phyloP scores from a whole-genome alignment of 2,329 filamentous ascomycete species.

The Trichoderma polysporum region DNA sequence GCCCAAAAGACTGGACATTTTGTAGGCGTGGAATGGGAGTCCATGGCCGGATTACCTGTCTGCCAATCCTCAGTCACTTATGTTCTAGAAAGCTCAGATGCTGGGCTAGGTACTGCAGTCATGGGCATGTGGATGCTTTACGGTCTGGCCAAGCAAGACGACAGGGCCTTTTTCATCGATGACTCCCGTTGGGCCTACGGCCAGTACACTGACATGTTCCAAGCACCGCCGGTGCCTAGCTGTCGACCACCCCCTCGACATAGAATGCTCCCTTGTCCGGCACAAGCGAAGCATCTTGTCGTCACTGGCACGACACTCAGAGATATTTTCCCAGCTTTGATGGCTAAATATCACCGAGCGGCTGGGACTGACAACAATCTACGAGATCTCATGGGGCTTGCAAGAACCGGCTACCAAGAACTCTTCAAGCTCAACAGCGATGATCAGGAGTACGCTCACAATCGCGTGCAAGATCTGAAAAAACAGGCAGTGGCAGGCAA shows the following conservation, averaged over 20 bases:
- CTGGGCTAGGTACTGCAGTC: conserved; percentile 73
- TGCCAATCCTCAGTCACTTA: conserved; percentile 76
- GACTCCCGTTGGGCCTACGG: conserved; percentile 84
- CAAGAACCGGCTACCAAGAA: conserved; percentile 68
- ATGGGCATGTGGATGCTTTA: conserved; percentile 84
- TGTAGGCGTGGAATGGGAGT: conserved; percentile 48
- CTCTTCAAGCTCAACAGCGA: conserved; percentile 67
- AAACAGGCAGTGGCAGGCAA: conserved; percentile 44
- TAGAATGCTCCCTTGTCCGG: conserved; percentile 78
- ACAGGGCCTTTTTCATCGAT: conserved; percentile 78
- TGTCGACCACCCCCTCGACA: conserved; percentile 72
- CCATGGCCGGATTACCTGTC: conserved; percentile 49
- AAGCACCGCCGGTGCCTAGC: conserved; percentile 59
- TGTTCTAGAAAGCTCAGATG: conserved; percentile 69
- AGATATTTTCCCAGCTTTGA: conserved; percentile 61
- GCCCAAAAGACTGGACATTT: conserved; percentile 45
- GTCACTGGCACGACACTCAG: conserved; percentile 67
- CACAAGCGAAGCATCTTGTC: conserved; percentile 70
- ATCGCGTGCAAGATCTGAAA: conserved; percentile 58
- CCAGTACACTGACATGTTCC: conserved; percentile 70
- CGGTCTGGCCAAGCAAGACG: conserved; percentile 72
- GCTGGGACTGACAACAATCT: conserved; percentile 28
- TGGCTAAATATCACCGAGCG: conserved; percentile 35
- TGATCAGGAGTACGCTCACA: conserved; percentile 64
- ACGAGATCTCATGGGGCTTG: conserved; percentile 65